Conservation (phyloP, 164 flowering plant species). For the Houttuynia cordata region DNA sequence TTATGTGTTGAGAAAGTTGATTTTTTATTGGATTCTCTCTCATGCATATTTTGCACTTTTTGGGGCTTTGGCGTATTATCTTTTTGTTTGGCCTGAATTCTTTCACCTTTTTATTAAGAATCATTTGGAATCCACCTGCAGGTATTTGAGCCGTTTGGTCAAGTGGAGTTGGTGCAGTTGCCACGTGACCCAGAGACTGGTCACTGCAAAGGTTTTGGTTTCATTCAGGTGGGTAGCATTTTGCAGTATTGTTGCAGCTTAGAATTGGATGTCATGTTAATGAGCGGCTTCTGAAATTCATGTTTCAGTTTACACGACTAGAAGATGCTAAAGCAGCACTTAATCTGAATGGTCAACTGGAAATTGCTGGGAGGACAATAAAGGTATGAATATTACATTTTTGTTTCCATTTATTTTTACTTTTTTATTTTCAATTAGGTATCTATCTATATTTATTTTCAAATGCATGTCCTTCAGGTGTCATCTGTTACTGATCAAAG, state of each 20-base stretch:
- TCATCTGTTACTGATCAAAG: conserved; percentile 85
- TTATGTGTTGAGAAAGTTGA: background rate
- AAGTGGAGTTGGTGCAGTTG: conserved; percentile 86
- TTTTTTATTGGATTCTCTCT: background rate
- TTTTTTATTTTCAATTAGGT: background rate
- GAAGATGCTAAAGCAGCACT: conserved; percentile 94
- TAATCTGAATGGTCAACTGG: conserved; percentile 74
- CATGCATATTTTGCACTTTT: too few species aligned
- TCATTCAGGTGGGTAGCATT: conserved; percentile 54
- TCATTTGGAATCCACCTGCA: conserved; percentile 7
- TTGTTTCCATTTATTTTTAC: background rate
- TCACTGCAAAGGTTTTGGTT: conserved; percentile 88
- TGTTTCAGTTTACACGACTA: conserved; percentile 71
- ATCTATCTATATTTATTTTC: background rate
- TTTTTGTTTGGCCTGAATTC: background rate
- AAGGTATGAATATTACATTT: conserved; percentile 37
- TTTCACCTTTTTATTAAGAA: background rate
- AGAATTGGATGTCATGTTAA: conserved; percentile 4
- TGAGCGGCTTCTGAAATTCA: conserved; percentile 1
- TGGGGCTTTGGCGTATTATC: background rate
- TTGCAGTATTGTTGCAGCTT: background rate
- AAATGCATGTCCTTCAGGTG: conserved; percentile 32
- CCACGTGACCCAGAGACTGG: conserved; percentile 73
- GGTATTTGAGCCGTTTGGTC: conserved; percentile 94
- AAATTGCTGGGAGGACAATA: conserved; percentile 70